Percentiles rank a stretch among this genome's conserved stretches.
Evolutionary conservation across 495 filamentous ascomycete species (phyloP).

Genomic region (Hypoxylon cercidicola): DNA sequence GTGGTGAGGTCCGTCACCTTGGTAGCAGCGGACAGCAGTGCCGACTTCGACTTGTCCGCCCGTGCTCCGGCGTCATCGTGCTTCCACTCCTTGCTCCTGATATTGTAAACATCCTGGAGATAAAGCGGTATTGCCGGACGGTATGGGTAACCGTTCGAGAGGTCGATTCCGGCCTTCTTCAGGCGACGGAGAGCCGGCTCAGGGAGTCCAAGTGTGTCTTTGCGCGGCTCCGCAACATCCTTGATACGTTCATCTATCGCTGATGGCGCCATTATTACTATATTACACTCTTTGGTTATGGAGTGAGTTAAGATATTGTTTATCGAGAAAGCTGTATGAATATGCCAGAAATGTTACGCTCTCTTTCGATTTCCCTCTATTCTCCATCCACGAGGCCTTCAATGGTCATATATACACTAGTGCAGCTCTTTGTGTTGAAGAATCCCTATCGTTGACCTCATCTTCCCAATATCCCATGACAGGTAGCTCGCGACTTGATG

Average conservation of each 20-base stretch:
- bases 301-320: background rate
- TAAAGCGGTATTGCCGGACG: constrained; percentile 72
- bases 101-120: constrained; percentile 71
- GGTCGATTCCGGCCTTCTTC: constrained; percentile 71
- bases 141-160: constrained; percentile 73
- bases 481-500: constrained; percentile 13
- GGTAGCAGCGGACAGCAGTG: constrained; percentile 70
- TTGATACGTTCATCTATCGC: constrained; percentile 69
- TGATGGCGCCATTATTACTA: constrained; percentile 52
- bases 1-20: constrained; percentile 72
- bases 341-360: background rate
- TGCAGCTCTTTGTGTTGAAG: constrained; percentile 12
- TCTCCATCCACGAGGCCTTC: constrained; percentile 1
- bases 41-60: constrained; percentile 74
- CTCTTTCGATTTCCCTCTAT: background rate
- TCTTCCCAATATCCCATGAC: constrained; percentile 7
- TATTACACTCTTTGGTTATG: constrained; percentile 22
- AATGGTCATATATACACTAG: constrained; percentile 24
- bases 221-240: constrained; percentile 68
- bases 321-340: background rate
- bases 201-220: constrained; percentile 70
- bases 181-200: constrained; percentile 63
- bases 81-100: constrained; percentile 66
- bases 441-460: constrained; percentile 20
- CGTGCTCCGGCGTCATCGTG: constrained; percentile 71